Evolutionary conservation across 768 basidiomycete species (phyloP).

Genomic region (Galerina sulciceps): DNA sequence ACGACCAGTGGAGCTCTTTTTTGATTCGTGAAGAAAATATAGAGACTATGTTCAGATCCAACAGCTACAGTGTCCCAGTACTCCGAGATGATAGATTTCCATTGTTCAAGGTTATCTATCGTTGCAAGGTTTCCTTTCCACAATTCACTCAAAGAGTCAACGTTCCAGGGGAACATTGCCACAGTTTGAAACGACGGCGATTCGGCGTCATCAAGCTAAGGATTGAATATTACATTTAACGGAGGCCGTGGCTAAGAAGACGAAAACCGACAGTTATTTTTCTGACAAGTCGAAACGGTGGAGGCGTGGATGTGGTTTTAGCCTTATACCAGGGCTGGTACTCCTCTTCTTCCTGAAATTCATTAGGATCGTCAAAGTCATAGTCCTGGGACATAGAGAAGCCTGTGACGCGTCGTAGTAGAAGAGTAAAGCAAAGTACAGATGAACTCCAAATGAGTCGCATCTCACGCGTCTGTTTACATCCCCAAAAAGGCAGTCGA

Average conservation of each 20-base stretch:
- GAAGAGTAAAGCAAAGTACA: neutral
- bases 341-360: constrained; percentile 8
- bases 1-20: constrained; percentile 37
- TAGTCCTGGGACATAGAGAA: neutral
- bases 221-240: neutral
- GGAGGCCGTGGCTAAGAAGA: neutral
- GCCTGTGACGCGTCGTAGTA: neutral
- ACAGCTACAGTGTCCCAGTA: constrained; percentile 60
- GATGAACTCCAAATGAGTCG: neutral
- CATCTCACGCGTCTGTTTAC: constrained; percentile 13
- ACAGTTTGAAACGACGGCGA: constrained; percentile 41
- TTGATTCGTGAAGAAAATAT: constrained; percentile 39
- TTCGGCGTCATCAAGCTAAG: constrained; percentile 31
- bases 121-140: constrained; percentile 38
- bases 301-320: constrained; percentile 23
- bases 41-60: constrained; percentile 39
- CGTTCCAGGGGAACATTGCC: constrained; percentile 53
- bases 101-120: constrained; percentile 37
- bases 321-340: constrained; percentile 41
- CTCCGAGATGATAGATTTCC: constrained; percentile 49
- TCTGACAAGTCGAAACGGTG: constrained; percentile 45
- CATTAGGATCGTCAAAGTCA: neutral
- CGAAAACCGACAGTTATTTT: constrained; percentile 47
- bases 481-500: constrained; percentile 35
- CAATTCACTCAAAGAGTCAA: constrained; percentile 39